A percentile compares a stretch with the other conserved stretches of the same genome.
phyloP scores from a whole-genome alignment of 176 grass and related monocot genomes.

The Dendrocalamus sinicus region DNA sequence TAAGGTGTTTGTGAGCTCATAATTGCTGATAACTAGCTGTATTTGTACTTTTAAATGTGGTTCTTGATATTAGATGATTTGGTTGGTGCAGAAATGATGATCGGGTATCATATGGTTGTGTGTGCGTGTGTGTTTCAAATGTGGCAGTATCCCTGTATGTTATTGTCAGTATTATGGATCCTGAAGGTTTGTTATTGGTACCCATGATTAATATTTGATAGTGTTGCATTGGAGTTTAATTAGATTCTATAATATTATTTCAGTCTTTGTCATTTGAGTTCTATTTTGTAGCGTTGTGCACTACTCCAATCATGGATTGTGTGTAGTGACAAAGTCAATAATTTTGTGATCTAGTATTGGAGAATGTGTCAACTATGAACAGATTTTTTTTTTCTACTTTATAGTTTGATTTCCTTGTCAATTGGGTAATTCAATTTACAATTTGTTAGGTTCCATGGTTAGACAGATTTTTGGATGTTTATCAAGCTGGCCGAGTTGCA shows the following conservation, averaged over 20 bases:
- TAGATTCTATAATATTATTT: not conserved
- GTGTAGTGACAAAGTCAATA: not conserved
- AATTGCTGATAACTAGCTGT: not conserved
- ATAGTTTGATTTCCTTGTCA: constrained; percentile 3
- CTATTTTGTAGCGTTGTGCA: constrained; percentile 3
- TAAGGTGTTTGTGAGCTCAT: not conserved
- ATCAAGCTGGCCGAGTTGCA: not conserved
- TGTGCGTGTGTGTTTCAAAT: not conserved
- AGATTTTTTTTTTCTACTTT: not conserved
- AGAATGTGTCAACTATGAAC: not conserved
- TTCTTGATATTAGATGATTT: constrained; percentile 11
- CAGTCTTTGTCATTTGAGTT: not conserved
- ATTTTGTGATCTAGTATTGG: not conserved
- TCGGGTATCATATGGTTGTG: not conserved
- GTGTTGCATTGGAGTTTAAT: not conserved
- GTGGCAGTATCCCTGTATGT: not conserved
- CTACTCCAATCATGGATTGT: not conserved
- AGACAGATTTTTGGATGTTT: not conserved
- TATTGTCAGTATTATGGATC: not conserved
- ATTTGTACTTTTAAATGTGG: not conserved
- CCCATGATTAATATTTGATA: not conserved
- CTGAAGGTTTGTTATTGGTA: not conserved
- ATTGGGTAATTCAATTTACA: not conserved
- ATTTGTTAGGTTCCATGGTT: not conserved
- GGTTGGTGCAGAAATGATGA: constrained; percentile 3